A percentile compares a stretch with the other conserved stretches of the same genome.
These are phyloP conservation scores for Claviceps pazoutovae DNA, from an alignment of 2,329 filamentous ascomycete genomes.

Conservation along the genomic window DNA sequence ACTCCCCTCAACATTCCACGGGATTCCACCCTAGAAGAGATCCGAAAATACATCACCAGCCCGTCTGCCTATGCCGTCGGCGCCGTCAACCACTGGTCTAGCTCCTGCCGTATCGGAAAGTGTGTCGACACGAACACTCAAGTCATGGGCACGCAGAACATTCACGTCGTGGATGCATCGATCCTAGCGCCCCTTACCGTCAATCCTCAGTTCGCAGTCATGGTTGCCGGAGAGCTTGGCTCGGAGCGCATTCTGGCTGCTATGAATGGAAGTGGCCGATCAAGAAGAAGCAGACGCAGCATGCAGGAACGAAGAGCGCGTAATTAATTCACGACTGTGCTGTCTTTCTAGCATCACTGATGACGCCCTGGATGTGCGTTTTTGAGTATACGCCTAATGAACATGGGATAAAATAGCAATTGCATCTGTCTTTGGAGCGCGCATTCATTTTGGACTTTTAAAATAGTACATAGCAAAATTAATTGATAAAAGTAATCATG, in stretches of 20 bases:
- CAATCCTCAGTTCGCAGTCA: conserved; percentile 40
- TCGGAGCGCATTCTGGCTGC: conserved; percentile 28
- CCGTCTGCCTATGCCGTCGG: conserved; percentile 32
- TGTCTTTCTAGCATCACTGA: too few relatives aligned
- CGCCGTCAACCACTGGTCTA: conserved; percentile 39
- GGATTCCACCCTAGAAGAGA: conserved; percentile 31
- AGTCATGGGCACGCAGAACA: conserved; percentile 33
- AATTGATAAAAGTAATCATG: too few relatives aligned
- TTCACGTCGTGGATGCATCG: conserved; percentile 37
- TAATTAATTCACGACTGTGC: background rate
- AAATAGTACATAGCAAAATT: too few relatives aligned
- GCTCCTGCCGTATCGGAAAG: conserved; percentile 33
- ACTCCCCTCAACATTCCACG: conserved; percentile 34
- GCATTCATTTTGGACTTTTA: too few relatives aligned
- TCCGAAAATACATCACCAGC: conserved; percentile 35
- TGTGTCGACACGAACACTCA: conserved; percentile 34
- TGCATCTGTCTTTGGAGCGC: too few relatives aligned
- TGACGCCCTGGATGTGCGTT: too few relatives aligned
- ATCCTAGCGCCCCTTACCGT: conserved; percentile 36
- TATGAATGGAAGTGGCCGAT: background rate
- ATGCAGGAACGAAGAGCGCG: background rate
- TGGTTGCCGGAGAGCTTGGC: conserved; percentile 38
- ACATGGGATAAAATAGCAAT: too few relatives aligned
- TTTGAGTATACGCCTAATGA: too few relatives aligned
- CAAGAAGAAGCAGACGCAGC: background rate